Evolutionary conservation across 1,139 yeast genomes (phyloP), one percentile per base, ranked within the genome.

Genomic region (Yamadazyma atmosphaerica): DNA sequence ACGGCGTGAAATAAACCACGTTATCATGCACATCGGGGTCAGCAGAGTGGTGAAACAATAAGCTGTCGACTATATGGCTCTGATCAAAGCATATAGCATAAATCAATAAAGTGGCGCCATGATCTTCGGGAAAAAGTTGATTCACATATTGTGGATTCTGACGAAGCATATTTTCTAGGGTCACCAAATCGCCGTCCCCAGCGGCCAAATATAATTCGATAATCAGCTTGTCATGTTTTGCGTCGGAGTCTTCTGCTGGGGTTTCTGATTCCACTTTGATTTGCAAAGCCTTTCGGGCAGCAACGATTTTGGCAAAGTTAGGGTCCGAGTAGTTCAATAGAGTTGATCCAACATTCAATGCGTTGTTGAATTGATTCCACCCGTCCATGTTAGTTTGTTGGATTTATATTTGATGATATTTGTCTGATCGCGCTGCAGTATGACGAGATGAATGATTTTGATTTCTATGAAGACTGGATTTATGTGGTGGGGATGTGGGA

Each of bases 61-160:
- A 56, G 3, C 71, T 46, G 36, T 79, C 83, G 1, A 67, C 73
- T 17, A 74, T 58, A 5, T 61, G 68, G 4, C 50, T 43, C 33
- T 78, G 66, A 39, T 71, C 65, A 46, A 77, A 78, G 39, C 77
- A 76, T 18, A 79, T 65, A 10, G 83, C 77, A 51, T 69, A 77
- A 1, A 78, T 65, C 48, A 80, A 60, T 1, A 81, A 74, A 0
- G 77, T 64, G 3, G 71, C 60, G 0, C 85, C 85, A 23, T 57
- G 54, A 30, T 70, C 72, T 6, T 50, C 45, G 3, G 74, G 74
- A 40, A 53, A 63, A 17, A 54, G 42, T 21, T 44, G 33, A 34
- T 69, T 59, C n/a, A 70, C 52, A 10, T 62, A 42, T 4, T 60
- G 60, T 1, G 67, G 61, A 34, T 63, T 54, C 3, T 57, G 50